Conservation (phyloP, 139 green algal species). For the Picochlorum sp. region DNA sequence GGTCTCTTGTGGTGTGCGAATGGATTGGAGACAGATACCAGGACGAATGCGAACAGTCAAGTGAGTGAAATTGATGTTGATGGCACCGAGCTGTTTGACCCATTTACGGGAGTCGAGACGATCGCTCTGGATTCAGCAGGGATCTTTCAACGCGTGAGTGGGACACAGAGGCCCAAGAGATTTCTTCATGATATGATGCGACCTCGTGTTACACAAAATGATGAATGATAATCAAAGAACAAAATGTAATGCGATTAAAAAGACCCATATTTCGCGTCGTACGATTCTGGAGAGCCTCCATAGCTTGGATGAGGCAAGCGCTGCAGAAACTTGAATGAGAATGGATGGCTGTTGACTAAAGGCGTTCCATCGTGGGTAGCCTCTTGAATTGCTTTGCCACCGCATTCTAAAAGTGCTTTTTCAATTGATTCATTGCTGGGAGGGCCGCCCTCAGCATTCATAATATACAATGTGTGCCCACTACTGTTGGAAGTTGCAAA, state of each 20-base stretch:
- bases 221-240: too few species aligned
- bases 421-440: constrained; percentile 31
- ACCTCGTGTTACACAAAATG: neutral
- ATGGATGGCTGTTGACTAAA: neutral
- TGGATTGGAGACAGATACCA: constrained; percentile 1
- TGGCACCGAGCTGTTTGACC: neutral
- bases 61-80: neutral
- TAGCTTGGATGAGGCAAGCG: neutral
- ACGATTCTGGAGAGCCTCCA: constrained; percentile 14
- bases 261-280: too few species aligned
- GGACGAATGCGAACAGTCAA: neutral
- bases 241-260: too few species aligned
- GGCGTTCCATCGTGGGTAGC: neutral
- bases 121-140: neutral
- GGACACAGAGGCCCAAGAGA: neutral
- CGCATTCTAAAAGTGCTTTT: constrained; percentile 26
- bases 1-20: constrained; percentile 23
- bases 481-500: constrained; percentile 29
- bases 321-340: constrained; percentile 12
- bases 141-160: neutral
- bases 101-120: neutral
- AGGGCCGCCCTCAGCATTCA: constrained; percentile 21
- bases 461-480: constrained; percentile 56
- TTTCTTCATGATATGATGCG: neutral
- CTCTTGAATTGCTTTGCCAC: constrained; percentile 30